Evolutionary conservation across 148 eudicot genomes (phyloP).

Genomic region (Chenopodium suecicum): DNA sequence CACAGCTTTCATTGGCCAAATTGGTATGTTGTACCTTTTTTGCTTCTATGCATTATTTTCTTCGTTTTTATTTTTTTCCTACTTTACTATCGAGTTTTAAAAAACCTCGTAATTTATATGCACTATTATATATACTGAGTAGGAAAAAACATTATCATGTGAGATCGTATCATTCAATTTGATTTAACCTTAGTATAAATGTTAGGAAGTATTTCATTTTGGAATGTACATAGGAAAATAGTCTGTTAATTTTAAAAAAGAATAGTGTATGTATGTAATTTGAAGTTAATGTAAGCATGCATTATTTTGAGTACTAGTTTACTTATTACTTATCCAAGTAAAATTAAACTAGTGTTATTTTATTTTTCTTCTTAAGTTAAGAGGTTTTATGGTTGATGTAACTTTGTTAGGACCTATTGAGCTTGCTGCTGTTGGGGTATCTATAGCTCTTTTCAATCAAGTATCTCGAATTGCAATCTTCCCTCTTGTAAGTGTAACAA

Average conservation of each 20-base stretch:
- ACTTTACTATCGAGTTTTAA: background rate
- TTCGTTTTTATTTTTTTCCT: no score
- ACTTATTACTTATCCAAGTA: no score
- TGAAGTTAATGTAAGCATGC: background rate
- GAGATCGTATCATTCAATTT: background rate
- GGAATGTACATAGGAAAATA: background rate
- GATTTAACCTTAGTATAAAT: background rate
- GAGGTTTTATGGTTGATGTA: background rate
- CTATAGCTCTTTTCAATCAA: conserved; percentile 87
- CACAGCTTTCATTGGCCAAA: conserved; percentile 90
- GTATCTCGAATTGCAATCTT: conserved; percentile 76
- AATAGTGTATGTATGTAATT: background rate
- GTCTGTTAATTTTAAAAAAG: background rate
- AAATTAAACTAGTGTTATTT: no score
- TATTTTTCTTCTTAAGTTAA: background rate
- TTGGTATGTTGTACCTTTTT: conserved; percentile 40
- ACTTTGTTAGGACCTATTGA: conserved; percentile 59
- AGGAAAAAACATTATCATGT: no score
- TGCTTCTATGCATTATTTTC: background rate
- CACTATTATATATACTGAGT: background rate
- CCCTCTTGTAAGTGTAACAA: conserved; percentile 79
- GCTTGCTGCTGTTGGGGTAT: conserved; percentile 85
- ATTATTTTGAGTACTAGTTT: no score
- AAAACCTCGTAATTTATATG: no score
- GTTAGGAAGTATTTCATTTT: no score